Percentiles rank a stretch among this genome's conserved stretches.
phyloP scores from a whole-genome alignment of 108 stramenopile species.

The Nitzschia inconspicua region DNA sequence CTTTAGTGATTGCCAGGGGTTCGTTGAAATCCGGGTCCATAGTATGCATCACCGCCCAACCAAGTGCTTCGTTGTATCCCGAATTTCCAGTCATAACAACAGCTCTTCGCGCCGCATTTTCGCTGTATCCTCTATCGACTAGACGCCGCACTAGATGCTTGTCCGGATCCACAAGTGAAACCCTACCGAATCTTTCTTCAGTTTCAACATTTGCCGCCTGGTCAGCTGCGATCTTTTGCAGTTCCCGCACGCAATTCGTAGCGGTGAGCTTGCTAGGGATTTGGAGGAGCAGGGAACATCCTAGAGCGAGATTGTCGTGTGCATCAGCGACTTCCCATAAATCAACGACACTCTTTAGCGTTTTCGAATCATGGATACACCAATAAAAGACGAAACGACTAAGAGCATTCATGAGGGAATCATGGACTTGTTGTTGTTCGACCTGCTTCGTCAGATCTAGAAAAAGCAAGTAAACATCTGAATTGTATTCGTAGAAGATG shows the following conservation, averaged over 20 bases:
- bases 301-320: slow-evolving; percentile 16
- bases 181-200: slow-evolving; percentile 14
- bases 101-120: slow-evolving; percentile 67
- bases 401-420: slow-evolving; percentile 36
- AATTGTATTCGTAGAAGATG: slow-evolving; percentile 31
- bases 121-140: slow-evolving; percentile 49
- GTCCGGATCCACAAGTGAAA: slow-evolving; percentile 7
- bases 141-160: slow-evolving; percentile 10
- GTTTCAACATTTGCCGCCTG: slow-evolving; percentile 15
- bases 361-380: slow-evolving; percentile 43
- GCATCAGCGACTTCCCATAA: slow-evolving; percentile 12
- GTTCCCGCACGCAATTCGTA: slow-evolving; percentile 11
- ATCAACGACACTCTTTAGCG: neutral
- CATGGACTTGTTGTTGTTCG: slow-evolving; percentile 14
- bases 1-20: slow-evolving; percentile 45
- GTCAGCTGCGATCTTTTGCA: slow-evolving; percentile 20
- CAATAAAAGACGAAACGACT: slow-evolving; percentile 44
- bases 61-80: slow-evolving; percentile 55
- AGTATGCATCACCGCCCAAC: slow-evolving; percentile 76
- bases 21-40: slow-evolving; percentile 64
- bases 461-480: slow-evolving; percentile 36
- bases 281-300: slow-evolving; percentile 24
- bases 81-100: slow-evolving; percentile 55
- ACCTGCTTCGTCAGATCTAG: slow-evolving; percentile 23
- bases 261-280: slow-evolving; percentile 16